phyloP scores from a whole-genome alignment of 129 eudicot species.

The Tagetes patula region DNA sequence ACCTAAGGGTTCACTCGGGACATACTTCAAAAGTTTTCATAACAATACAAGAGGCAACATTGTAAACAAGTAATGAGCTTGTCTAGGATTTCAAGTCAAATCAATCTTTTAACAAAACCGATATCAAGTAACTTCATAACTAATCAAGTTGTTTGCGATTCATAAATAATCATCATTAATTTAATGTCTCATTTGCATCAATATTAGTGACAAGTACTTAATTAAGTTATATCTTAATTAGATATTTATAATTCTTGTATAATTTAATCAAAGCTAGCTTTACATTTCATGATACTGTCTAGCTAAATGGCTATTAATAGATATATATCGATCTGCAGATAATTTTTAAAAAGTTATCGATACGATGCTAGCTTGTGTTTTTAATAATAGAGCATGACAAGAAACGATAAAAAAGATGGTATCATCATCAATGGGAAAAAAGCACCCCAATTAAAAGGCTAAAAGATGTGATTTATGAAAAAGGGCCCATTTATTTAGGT shows the following conservation, averaged over 20 bases:
- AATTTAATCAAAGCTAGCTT: neutral
- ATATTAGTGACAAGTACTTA: neutral
- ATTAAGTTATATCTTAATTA: neutral
- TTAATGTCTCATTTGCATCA: neutral
- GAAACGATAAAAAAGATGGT: conserved; percentile 36
- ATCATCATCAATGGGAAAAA: conserved; percentile 33
- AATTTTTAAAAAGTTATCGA: neutral
- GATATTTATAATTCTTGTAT: neutral
- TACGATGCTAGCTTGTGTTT: neutral
- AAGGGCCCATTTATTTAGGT: conserved; percentile 45
- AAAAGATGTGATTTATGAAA: conserved; percentile 30
- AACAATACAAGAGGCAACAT: no score
- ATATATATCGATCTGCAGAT: neutral
- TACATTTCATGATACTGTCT: neutral
- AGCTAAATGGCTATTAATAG: neutral
- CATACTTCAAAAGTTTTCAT: no score
- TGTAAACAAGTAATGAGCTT: no score
- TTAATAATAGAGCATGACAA: conserved; percentile 22
- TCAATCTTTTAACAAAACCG: no score
- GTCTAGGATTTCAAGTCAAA: no score
- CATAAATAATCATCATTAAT: neutral
- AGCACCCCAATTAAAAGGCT: conserved; percentile 32
- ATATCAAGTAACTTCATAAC: neutral
- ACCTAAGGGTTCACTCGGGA: no score
- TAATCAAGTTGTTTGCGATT: neutral